These are phyloP conservation scores for Bacidia gigantensis DNA, from an alignment of 495 filamentous ascomycete species.

Conservation along the genomic window DNA sequence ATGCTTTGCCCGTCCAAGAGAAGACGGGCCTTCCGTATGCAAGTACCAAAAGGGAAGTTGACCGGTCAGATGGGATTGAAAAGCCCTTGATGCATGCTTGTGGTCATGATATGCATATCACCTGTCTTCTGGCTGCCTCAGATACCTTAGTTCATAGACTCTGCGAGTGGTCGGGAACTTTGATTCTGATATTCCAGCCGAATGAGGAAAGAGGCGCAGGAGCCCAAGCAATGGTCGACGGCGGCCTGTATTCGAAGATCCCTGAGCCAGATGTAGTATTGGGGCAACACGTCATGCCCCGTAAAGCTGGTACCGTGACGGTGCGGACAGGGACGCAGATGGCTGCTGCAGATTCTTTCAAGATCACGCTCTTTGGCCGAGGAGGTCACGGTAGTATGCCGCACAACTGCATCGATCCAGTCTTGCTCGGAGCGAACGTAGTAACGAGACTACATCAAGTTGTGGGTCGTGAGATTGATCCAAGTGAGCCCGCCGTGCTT, in stretches of 20 bases:
- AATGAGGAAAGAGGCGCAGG: conserved; percentile 38
- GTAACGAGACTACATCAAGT: conserved; percentile 37
- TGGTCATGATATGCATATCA: conserved; percentile 45
- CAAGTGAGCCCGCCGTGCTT: conserved; percentile 34
- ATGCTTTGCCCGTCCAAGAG: conserved; percentile 40
- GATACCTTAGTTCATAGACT: conserved; percentile 25
- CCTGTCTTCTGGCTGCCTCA: conserved; percentile 36
- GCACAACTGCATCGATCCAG: conserved; percentile 38
- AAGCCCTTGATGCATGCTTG: conserved; percentile 44
- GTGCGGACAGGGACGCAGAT: conserved; percentile 28
- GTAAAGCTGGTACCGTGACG: conserved; percentile 31
- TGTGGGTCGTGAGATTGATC: conserved; percentile 36
- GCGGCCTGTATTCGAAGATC: conserved; percentile 35
- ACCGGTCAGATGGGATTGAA: conserved; percentile 25
- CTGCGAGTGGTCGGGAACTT: conserved; percentile 33
- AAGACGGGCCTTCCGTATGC: conserved; percentile 36
- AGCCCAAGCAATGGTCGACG: conserved; percentile 41
- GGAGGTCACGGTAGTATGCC: conserved; percentile 40
- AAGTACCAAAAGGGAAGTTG: conserved; percentile 29
- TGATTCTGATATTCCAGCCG: conserved; percentile 42
- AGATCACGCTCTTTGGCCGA: conserved; percentile 36
- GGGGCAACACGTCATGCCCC: conserved; percentile 39
- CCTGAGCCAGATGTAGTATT: conserved; percentile 37
- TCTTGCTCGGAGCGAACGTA: conserved; percentile 34
- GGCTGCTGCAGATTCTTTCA: conserved; percentile 34